Evolutionary conservation across 1,139 yeast genomes (phyloP).

Genomic region (Yamadazyma trypodendri): DNA sequence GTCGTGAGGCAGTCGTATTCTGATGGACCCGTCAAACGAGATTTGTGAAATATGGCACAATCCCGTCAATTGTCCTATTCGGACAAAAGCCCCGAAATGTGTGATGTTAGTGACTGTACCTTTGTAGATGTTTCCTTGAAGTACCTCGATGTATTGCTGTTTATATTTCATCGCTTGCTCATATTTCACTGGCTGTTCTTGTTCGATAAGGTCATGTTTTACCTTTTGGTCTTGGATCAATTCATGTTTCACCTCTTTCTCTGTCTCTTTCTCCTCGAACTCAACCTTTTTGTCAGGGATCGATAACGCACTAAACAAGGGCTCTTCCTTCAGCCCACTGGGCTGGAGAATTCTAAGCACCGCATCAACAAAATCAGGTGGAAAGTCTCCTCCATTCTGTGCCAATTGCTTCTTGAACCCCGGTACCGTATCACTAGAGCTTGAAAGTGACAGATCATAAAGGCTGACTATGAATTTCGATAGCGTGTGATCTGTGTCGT

Average conservation of each 20-base stretch:
- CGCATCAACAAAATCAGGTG: conserved; percentile 40
- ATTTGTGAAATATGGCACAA: conserved; percentile 78
- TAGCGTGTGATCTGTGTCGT: conserved; percentile 45
- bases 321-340: conserved; percentile 10
- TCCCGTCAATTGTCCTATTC: conserved; percentile 40
- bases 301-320: conserved; percentile 14
- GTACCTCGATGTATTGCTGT: conserved; percentile 13
- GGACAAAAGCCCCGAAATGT: conserved; percentile 78
- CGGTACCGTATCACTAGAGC: conserved; percentile 9
- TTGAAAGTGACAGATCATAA: conserved; percentile 31
- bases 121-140: conserved; percentile 45
- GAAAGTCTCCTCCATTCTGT: conserved; percentile 63
- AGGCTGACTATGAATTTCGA: conserved; percentile 58
- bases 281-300: conserved; percentile 18
- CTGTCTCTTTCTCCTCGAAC: conserved; percentile 8
- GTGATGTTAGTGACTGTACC: conserved; percentile 64
- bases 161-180: too few relatives aligned
- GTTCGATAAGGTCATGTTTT: conserved; percentile 10
- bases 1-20: conserved; percentile 61
- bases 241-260: conserved; percentile 10
- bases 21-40: conserved; percentile 36
- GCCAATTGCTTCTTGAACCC: conserved; percentile 24
- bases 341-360: conserved; percentile 22
- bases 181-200: conserved; percentile 14
- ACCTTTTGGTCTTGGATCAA: not conserved